Conservation (phyloP, 1,284 basidiomycete species). For the Leccinum cinnamomeum region DNA sequence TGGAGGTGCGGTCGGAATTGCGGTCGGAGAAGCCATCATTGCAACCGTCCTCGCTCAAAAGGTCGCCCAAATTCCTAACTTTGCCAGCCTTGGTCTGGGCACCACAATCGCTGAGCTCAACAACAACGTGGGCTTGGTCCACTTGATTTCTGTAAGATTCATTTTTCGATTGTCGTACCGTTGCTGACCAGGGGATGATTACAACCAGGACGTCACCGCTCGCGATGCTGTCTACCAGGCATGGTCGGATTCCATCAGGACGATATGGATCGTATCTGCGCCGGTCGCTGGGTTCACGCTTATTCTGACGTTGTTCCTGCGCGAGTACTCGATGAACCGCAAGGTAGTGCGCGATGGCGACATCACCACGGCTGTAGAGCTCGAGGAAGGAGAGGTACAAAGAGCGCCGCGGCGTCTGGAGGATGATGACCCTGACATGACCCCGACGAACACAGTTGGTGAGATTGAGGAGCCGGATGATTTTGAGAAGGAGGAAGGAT, state of each 20-base stretch:
- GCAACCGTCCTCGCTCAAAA: constrained; percentile 57
- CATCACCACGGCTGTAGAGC: constrained; percentile 21
- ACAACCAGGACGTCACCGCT: constrained; percentile 44
- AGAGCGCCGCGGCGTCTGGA: background rate
- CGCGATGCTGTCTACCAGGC: constrained; percentile 62
- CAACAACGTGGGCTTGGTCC: constrained; percentile 53
- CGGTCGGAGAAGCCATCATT: constrained; percentile 70
- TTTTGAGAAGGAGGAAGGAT: background rate
- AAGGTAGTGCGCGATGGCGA: constrained; percentile 46
- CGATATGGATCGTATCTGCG: constrained; percentile 72
- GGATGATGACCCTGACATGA: constrained; percentile 13
- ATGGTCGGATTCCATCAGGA: constrained; percentile 66
- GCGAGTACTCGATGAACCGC: constrained; percentile 64
- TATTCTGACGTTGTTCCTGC: constrained; percentile 58
- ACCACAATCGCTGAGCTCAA: constrained; percentile 56
- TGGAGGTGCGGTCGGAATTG: constrained; percentile 79
- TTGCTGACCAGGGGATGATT: constrained; percentile 1
- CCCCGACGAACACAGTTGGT: constrained; percentile 2
- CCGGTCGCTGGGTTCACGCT: constrained; percentile 60
- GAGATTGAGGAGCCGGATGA: background rate
- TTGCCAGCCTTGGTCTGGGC: constrained; percentile 39
- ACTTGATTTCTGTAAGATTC: constrained; percentile 51
- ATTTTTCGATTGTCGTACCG: background rate
- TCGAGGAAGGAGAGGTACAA: constrained; percentile 10
- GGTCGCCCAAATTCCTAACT: constrained; percentile 47